Conservation (phyloP, 2,329 filamentous ascomycete genomes). For the Calonectria pteridis region DNA sequence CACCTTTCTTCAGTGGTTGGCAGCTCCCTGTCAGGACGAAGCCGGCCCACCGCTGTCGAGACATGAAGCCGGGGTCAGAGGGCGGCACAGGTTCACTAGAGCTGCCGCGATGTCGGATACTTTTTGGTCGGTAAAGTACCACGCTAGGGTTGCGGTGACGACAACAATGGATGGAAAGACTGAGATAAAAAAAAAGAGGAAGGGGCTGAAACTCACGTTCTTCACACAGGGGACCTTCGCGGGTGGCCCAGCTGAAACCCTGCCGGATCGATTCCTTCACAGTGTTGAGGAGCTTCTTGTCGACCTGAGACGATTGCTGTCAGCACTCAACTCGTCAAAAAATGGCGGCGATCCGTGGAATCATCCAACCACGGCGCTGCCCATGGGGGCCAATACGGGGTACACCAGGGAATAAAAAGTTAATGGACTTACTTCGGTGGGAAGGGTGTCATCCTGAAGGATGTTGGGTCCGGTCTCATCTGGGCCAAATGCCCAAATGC, state of each 20-base stretch:
- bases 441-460: constrained; percentile 94
- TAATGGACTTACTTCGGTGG: constrained; percentile 74
- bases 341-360: neutral
- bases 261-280: constrained; percentile 95
- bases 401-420: neutral
- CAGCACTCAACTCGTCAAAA: constrained; percentile 12
- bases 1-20: constrained; percentile 29
- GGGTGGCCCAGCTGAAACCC: constrained; percentile 95
- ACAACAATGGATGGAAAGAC: constrained; percentile 6
- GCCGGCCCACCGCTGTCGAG: constrained; percentile 34
- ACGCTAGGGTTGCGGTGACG: constrained; percentile 17
- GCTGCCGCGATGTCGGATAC: constrained; percentile 19
- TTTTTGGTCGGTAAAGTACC: constrained; percentile 12
- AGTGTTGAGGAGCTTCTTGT: constrained; percentile 88
- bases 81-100: constrained; percentile 35
- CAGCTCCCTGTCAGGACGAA: constrained; percentile 28
- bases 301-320: constrained; percentile 67
- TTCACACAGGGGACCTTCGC: constrained; percentile 97
- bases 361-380: constrained; percentile 8
- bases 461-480: constrained; percentile 97
- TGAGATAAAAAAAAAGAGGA: constrained; percentile 14
- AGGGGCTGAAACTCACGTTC: constrained; percentile 76
- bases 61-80: constrained; percentile 22
- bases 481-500: constrained; percentile 98
- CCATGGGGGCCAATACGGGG: neutral